Conservation (phyloP, 2,329 filamentous ascomycete genomes). For the Cyclaneusma minus region DNA sequence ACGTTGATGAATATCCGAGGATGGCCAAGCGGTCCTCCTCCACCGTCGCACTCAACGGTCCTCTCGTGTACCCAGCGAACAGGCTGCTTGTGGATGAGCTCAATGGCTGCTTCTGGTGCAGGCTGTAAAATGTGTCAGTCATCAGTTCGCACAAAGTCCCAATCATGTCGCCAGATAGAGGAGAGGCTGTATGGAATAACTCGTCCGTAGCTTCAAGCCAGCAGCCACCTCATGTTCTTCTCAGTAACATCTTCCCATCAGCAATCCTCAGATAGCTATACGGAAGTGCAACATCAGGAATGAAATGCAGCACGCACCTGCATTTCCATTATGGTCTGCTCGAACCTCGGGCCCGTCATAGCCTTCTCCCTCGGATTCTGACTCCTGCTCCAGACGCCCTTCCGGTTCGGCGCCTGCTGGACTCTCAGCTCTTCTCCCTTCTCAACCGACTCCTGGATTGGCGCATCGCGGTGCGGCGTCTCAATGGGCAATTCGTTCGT, state of each 20-base stretch:
- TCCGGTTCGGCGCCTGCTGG: slow-evolving; percentile 73
- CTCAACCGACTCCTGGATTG: slow-evolving; percentile 37
- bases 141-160: no score
- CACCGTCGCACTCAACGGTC: slow-evolving; percentile 78
- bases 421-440: slow-evolving; percentile 17
- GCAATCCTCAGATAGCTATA: background rate
- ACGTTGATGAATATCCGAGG: slow-evolving; percentile 94
- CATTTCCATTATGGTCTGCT: slow-evolving; percentile 85
- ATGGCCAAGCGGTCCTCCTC: slow-evolving; percentile 79
- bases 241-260: background rate
- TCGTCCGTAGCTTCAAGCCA: slow-evolving; percentile 3
- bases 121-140: slow-evolving; percentile 45
- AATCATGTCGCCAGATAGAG: slow-evolving; percentile 3
- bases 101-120: slow-evolving; percentile 76
- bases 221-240: slow-evolving; percentile 1
- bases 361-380: slow-evolving; percentile 69
- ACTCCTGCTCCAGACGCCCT: slow-evolving; percentile 66
- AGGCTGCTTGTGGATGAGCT: slow-evolving; percentile 89
- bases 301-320: slow-evolving; percentile 52
- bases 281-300: no score
- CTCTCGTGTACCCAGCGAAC: slow-evolving; percentile 80
- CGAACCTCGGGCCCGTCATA: slow-evolving; percentile 89
- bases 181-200: no score
- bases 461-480: slow-evolving; percentile 31
- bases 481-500: slow-evolving; percentile 41